Percentiles rank a stretch among this genome's conserved stretches.
Evolutionary conservation across 148 eudicot species (phyloP).

Genomic region (Camellia granthamiana): DNA sequence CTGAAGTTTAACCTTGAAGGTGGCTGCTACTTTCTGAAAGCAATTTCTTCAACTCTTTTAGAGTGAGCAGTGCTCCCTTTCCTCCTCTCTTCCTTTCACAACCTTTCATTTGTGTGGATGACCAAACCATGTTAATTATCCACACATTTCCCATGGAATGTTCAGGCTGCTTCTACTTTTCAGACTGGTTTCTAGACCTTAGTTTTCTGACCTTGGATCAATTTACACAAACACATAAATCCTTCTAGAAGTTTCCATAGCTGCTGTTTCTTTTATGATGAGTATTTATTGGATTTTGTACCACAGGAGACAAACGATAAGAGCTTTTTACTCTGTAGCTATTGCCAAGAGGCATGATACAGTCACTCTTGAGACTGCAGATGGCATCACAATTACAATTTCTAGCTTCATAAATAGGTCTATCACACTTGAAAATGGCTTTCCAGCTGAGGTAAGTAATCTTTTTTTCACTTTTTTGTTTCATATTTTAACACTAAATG

Average conservation of each 20-base stretch:
- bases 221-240: background rate
- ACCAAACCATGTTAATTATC: background rate
- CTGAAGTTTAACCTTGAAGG: no score
- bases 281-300: background rate
- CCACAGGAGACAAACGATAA: slow-evolving; percentile 32
- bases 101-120: background rate
- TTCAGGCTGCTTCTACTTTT: background rate
- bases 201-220: background rate
- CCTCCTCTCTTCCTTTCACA: no score
- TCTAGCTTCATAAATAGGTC: slow-evolving; percentile 46
- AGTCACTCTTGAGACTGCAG: slow-evolving; percentile 52
- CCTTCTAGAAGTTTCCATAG: background rate
- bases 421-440: slow-evolving; percentile 55
- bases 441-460: slow-evolving; percentile 42
- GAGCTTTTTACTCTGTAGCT: slow-evolving; percentile 36
- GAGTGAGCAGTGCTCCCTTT: no score
- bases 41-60: no score
- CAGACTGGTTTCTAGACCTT: background rate
- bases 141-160: background rate
- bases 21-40: no score
- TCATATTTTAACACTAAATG: background rate
- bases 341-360: slow-evolving; percentile 50
- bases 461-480: background rate
- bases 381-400: slow-evolving; percentile 48
- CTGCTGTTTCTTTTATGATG: background rate